Conservation (phyloP, 2,329 filamentous ascomycete species). For the Ophiostoma fasciatum region DNA sequence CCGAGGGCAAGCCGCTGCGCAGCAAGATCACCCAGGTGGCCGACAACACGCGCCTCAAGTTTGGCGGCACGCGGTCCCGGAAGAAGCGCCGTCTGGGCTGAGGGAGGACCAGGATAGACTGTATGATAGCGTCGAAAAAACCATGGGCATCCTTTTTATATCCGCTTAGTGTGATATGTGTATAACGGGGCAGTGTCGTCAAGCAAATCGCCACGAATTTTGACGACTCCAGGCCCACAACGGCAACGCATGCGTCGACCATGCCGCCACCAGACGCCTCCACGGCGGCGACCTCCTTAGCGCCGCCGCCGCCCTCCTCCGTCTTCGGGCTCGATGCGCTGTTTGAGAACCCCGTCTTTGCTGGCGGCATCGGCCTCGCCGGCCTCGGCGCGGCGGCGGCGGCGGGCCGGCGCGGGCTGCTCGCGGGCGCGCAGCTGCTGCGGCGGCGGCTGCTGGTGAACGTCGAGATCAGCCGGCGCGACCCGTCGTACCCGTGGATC, state of each 20-base stretch:
- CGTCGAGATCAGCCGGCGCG: constrained; percentile 87
- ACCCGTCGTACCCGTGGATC: constrained; percentile 88
- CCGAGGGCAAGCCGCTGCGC: constrained; percentile 64
- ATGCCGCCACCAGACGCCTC: constrained; percentile 3
- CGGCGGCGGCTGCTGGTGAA: constrained; percentile 82
- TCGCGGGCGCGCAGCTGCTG: constrained; percentile 57
- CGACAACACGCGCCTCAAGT: constrained; percentile 83
- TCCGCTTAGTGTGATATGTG: too few species aligned
- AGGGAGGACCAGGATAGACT: too few species aligned
- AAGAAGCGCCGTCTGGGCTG: constrained; percentile 68
- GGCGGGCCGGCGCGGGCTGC: constrained; percentile 62
- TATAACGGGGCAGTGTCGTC: too few species aligned
- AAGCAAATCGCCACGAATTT: too few species aligned
- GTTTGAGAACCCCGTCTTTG: constrained; percentile 48
- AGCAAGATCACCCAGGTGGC: constrained; percentile 64
- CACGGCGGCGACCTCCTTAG: background rate
- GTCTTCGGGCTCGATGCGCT: constrained; percentile 33
- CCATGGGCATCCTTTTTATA: too few species aligned
- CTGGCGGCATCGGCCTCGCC: constrained; percentile 76
- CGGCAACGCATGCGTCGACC: too few species aligned
- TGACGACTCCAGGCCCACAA: too few species aligned
- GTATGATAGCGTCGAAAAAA: too few species aligned
- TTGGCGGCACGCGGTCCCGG: constrained; percentile 80
- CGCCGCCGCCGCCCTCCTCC: background rate
- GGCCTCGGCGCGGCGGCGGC: constrained; percentile 71